These are phyloP conservation scores for Pluteus cervinus DNA, from an alignment of 768 basidiomycete species.

Conservation along the genomic window DNA sequence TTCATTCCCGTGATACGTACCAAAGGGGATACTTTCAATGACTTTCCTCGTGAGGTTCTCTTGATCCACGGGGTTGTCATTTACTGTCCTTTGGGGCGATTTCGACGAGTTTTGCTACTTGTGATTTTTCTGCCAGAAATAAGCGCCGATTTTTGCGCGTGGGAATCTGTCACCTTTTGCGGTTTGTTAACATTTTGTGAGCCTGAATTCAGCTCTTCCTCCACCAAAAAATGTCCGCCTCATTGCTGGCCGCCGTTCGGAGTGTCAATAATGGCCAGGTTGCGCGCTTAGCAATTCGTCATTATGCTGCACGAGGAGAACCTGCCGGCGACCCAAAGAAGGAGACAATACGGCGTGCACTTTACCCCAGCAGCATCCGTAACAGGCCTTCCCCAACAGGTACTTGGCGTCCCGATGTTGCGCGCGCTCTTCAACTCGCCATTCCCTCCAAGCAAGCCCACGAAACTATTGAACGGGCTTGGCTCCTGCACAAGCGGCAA, in stretches of 20 bases:
- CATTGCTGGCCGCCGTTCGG: constrained; percentile 29
- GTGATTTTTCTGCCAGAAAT: too few species aligned
- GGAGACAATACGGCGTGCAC: constrained; percentile 68
- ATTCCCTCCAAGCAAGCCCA: constrained; percentile 88
- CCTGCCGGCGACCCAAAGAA: constrained; percentile 50
- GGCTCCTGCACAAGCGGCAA: constrained; percentile 76
- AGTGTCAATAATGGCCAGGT: constrained; percentile 25
- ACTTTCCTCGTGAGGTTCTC: too few species aligned
- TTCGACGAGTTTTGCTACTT: too few species aligned
- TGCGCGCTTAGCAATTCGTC: constrained; percentile 18
- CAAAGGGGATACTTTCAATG: too few species aligned
- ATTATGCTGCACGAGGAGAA: constrained; percentile 39
- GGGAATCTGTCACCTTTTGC: too few species aligned
- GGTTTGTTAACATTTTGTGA: too few species aligned
- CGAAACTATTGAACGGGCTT: constrained; percentile 88
- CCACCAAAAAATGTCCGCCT: constrained; percentile 29
- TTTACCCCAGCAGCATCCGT: constrained; percentile 76
- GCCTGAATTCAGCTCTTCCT: too few species aligned
- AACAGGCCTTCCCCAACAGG: constrained; percentile 72
- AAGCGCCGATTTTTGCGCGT: too few species aligned
- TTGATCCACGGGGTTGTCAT: too few species aligned
- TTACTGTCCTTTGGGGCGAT: too few species aligned
- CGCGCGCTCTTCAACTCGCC: constrained; percentile 69
- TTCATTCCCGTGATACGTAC: too few species aligned
- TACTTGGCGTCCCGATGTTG: constrained; percentile 78